Percentiles rank a stretch among this genome's conserved stretches.
Conservation (phyloP, 805 yeast species). For the Kluyveromyces dobzhanskii region DNA sequence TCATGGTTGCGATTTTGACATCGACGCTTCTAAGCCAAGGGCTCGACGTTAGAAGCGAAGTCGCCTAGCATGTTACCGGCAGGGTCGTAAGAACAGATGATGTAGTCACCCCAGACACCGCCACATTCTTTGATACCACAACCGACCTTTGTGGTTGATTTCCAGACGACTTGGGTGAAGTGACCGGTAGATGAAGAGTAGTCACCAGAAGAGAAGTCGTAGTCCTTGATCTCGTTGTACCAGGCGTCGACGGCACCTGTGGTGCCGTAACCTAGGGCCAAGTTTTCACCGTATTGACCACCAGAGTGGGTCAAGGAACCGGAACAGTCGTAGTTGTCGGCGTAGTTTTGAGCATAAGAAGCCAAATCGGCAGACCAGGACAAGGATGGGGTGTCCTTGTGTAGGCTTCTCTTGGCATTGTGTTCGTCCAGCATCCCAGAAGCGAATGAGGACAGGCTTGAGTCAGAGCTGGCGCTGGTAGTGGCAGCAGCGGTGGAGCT, state of each 20-base stretch:
- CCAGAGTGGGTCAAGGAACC: conserved; percentile 55
- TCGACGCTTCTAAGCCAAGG: conserved; percentile 7
- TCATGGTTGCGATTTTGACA: too few relatives aligned
- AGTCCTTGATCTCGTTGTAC: conserved; percentile 58
- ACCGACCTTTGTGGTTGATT: conserved; percentile 55
- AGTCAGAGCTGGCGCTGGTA: conserved; percentile 1
- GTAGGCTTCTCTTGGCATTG: conserved; percentile 51
- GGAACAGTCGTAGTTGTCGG: conserved; percentile 47
- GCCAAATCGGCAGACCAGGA: conserved; percentile 51
- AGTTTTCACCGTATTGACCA: conserved; percentile 73
- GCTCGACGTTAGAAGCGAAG: conserved; percentile 33
- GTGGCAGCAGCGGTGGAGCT: background rate
- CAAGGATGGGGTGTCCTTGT: conserved; percentile 33
- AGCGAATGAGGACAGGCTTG: conserved; percentile 21
- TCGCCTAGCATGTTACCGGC: conserved; percentile 62
- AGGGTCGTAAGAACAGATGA: conserved; percentile 67
- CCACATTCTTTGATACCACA: conserved; percentile 66
- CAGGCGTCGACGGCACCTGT: conserved; percentile 60
- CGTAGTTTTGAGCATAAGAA: conserved; percentile 47
- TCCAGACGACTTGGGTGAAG: conserved; percentile 83
- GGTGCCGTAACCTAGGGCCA: conserved; percentile 60
- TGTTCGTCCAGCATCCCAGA: conserved; percentile 47
- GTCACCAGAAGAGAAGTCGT: conserved; percentile 44
- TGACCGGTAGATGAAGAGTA: conserved; percentile 55
- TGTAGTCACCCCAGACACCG: conserved; percentile 46